A percentile compares a stretch with the other conserved stretches of the same genome.
Conservation (phyloP, 495 filamentous ascomycete genomes). For the Platismatia glauca region DNA sequence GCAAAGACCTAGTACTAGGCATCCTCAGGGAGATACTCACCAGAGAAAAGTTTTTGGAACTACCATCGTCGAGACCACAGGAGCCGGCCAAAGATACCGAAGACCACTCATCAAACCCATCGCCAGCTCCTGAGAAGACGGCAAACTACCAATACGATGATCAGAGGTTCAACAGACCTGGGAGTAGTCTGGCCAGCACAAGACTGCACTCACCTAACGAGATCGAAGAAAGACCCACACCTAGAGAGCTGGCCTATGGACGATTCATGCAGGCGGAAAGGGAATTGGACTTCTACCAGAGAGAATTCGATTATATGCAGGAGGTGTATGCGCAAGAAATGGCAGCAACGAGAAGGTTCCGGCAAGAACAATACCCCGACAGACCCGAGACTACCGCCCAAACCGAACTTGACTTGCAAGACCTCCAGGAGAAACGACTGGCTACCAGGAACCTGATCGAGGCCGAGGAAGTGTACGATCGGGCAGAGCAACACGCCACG, state of each 20-base stretch:
- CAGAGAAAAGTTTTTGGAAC: neutral
- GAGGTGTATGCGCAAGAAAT: neutral
- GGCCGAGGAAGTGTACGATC: constrained; percentile 7
- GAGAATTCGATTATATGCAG: neutral
- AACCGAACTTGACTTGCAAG: neutral
- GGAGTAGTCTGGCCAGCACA: neutral
- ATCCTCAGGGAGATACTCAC: neutral
- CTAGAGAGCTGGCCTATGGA: neutral
- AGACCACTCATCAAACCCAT: neutral
- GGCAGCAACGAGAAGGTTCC: neutral
- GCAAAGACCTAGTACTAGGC: neutral
- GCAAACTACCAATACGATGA: neutral
- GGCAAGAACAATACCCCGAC: neutral
- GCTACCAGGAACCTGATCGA: constrained; percentile 5
- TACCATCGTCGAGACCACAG: neutral
- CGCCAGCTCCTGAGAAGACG: neutral
- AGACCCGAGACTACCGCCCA: neutral
- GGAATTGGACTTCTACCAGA: neutral
- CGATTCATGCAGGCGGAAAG: neutral
- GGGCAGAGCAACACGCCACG: neutral
- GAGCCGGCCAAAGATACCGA: neutral
- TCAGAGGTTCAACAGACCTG: neutral
- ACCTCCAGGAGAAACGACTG: neutral
- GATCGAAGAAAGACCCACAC: neutral
- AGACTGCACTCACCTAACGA: neutral